Percentiles rank a stretch among this genome's conserved stretches.
Evolutionary conservation across 345 rosid species (phyloP).

Genomic region (Hibiscus syriacus): DNA sequence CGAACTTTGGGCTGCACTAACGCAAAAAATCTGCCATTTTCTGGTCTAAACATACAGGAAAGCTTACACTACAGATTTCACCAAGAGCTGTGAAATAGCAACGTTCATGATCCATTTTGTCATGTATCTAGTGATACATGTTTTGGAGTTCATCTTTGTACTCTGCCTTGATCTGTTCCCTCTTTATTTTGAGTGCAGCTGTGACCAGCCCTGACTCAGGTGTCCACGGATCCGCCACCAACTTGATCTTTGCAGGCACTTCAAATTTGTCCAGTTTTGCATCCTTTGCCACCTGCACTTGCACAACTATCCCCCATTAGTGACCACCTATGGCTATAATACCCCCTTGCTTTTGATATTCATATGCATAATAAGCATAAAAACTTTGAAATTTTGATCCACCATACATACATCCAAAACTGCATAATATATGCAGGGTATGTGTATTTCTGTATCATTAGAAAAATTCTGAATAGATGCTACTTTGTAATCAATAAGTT

Average conservation of each 20-base stretch:
- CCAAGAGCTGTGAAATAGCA: neutral
- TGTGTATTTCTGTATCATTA: too few species aligned
- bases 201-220: conserved; percentile 76
- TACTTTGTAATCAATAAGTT: too few species aligned
- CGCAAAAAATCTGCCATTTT: neutral
- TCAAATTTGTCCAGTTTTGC: conserved; percentile 73
- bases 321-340: neutral
- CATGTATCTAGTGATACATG: conserved; percentile 32
- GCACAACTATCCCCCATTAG: neutral
- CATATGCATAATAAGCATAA: too few species aligned
- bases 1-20: too few species aligned
- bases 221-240: conserved; percentile 76
- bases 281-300: conserved; percentile 50
- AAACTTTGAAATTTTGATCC: too few species aligned
- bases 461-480: too few species aligned
- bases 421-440: too few species aligned
- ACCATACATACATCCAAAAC: too few species aligned
- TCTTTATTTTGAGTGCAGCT: conserved; percentile 66
- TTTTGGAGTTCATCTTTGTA: conserved; percentile 61
- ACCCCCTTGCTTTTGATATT: too few species aligned
- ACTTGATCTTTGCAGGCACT: conserved; percentile 62
- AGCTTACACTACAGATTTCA: neutral
- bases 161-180: conserved; percentile 62
- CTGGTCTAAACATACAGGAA: neutral
- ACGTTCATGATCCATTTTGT: neutral